Evolutionary conservation across 1,284 basidiomycete species (phyloP).

Genomic region (Ganoderma sp.): DNA sequence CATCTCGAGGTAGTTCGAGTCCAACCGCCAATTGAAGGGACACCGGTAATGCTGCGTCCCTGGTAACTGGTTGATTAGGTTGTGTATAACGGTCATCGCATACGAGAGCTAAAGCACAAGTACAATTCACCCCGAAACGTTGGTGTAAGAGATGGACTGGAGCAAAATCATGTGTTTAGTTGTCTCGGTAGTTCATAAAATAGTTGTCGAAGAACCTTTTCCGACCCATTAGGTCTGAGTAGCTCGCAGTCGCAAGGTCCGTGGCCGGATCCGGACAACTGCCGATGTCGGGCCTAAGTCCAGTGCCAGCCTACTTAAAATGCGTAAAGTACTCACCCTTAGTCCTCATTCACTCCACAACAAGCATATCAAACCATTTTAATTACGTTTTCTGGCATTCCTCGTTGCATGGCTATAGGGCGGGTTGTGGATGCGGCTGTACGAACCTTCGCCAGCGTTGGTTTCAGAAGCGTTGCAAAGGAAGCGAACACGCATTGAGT

Average conservation of each 20-base stretch:
- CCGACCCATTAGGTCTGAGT: neutral
- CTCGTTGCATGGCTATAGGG: neutral
- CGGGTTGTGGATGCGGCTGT: neutral
- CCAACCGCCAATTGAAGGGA: neutral
- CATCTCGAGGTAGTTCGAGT: neutral
- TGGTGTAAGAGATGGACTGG: neutral
- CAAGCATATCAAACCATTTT: neutral
- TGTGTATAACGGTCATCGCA: neutral
- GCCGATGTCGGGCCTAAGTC: neutral
- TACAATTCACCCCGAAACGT: neutral
- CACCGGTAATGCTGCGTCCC: neutral
- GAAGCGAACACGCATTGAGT: slow-evolving; percentile 14
- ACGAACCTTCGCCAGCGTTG: slow-evolving; percentile 12
- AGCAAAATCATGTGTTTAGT: neutral
- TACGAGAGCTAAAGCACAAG: neutral
- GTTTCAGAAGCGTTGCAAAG: slow-evolving; percentile 6
- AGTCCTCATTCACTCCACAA: neutral
- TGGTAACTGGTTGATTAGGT: neutral
- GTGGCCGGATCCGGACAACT: neutral
- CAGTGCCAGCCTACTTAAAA: neutral
- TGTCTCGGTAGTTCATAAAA: neutral
- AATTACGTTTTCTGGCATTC: neutral
- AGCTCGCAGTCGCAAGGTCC: neutral
- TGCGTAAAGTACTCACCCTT: neutral
- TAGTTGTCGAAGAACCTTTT: neutral